phyloP scores from a whole-genome alignment of 2,329 filamentous ascomycete species.

The Fusarium sp. region DNA sequence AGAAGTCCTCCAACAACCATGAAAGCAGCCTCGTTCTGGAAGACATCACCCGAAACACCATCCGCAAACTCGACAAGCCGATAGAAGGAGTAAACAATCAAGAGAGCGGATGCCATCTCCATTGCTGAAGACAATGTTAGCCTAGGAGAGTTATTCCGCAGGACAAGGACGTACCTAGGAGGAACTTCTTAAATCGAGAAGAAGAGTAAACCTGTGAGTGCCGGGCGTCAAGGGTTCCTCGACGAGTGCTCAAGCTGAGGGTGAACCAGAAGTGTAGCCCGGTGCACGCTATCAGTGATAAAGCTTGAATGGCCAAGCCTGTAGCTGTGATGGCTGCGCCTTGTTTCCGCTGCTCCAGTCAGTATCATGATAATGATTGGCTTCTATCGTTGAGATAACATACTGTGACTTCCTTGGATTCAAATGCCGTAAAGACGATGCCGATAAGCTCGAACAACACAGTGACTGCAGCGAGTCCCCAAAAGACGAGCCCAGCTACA shows the following conservation, averaged over 20 bases:
- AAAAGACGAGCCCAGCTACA: constrained; percentile 47
- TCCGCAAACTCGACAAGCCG: constrained; percentile 51
- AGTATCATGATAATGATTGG: constrained; percentile 1
- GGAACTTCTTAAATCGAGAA: constrained; percentile 52
- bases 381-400: constrained; percentile 20
- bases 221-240: constrained; percentile 49
- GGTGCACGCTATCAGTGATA: constrained; percentile 51
- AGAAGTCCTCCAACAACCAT: constrained; percentile 53
- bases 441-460: constrained; percentile 52
- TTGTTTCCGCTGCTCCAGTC: constrained; percentile 41
- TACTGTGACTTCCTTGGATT: constrained; percentile 47
- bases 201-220: constrained; percentile 53
- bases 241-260: constrained; percentile 48
- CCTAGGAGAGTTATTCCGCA: neutral
- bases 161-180: constrained; percentile 51
- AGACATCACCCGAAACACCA: constrained; percentile 46
- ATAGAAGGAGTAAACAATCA: constrained; percentile 53
- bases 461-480: constrained; percentile 46
- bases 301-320: constrained; percentile 55
- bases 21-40: constrained; percentile 50
- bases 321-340: constrained; percentile 52
- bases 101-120: constrained; percentile 48
- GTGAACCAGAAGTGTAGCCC: constrained; percentile 52
- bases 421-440: constrained; percentile 49
- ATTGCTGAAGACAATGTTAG: constrained; percentile 43